Evolutionary conservation across 2,329 filamentous ascomycete species (phyloP), one percentile per base, ranked within the genome.

Genomic region (Eurotiales sp.): DNA sequence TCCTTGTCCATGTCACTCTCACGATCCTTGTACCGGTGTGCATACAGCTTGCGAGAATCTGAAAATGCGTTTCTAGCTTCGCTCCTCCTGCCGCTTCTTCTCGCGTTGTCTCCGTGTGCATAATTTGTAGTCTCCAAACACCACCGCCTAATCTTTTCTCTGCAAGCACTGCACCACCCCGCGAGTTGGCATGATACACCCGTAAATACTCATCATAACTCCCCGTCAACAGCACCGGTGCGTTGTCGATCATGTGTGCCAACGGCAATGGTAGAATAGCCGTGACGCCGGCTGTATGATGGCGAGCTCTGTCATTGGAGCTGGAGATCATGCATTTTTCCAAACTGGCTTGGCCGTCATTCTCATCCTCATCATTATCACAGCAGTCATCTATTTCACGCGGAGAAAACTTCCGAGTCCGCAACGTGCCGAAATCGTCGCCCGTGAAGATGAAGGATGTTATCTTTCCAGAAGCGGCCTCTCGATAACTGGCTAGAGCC

Each of bases 41-140:
- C 92, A 97, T 97, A 64, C 93, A 96, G 41, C 90, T 95, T 14
- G 86, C 91, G 36, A 96, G 73, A n/a, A 95, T 71, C 40, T 77
- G 65, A 43, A 74, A 75, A 15, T 59, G 67, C 7, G 57, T 55
- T 12, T 55, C 46, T 1, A 36, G 22, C 61, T 58, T 8, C 8
- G 21, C 19, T n/a, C 27, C 36, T 7, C 19, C 27, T 12, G 8
- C n/a, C 12, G 8, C 7, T 15, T 21, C 19, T 5, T 21, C 12
- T 23, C 8, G 23, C 40, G 17, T 12, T 36, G 22, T 8, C 48
- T 25, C 14, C 12, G 43, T 51, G 14, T 54, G 40, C 5, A 68
- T 70, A 34, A 87, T 60, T 63, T 88, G 88, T 50, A 97, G 66
- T 51, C 92, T 78, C 90, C 93, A 99, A 2, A 97, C 92, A 1